Evolutionary conservation across 768 basidiomycete genomes (phyloP), one percentile per base, ranked within the genome.

Genomic region (Leccinum arenicola): DNA sequence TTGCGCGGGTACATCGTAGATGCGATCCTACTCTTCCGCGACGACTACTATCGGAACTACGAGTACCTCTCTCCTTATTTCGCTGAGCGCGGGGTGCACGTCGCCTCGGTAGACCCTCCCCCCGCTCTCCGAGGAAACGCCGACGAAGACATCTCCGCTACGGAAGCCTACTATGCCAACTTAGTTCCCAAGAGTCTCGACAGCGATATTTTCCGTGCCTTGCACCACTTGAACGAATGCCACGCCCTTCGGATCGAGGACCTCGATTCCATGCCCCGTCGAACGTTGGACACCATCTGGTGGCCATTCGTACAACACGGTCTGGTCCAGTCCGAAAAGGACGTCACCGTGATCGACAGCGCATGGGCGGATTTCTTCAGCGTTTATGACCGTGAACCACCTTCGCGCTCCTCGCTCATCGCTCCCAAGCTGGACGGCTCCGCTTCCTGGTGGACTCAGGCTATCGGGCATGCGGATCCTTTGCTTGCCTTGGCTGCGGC

Each of bases 401-500:
- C 68, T 2, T 57, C 69, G 54, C 50, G 49, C 52, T 84, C 73
- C 57, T 85, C 73, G 56, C 79, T 77, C 55, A 74, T 81, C 64
- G 81, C 78, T 55, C 80, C 85, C 6, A 84, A 91, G 63, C 83
- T 94, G 63, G 95, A 98, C 68, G 88, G 91, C 4, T 97, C 95
- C 0, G 96, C 95, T 1, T 96, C 94, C 11, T 98, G 96, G 96
- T 98, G 96, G 94, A 98, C 95, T 0, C 96, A 98, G 73, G 83
- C 89, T 0, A 74, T 97, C 43, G 96, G 95, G 0, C 96, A 98
- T 66, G 87, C 84, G 0, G 76, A 89, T 64, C 83, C 91, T 0
- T 75, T 84, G 1, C 80, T 97, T 14, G 87, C 91, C 0, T 78
- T 95, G 47, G 93, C 95, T 10, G 95, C 93, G 1, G 95, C 95